Evolutionary conservation across 2,329 filamentous ascomycete genomes (phyloP), one percentile per base, ranked within the genome.

Genomic region (Aspergillus melleus): DNA sequence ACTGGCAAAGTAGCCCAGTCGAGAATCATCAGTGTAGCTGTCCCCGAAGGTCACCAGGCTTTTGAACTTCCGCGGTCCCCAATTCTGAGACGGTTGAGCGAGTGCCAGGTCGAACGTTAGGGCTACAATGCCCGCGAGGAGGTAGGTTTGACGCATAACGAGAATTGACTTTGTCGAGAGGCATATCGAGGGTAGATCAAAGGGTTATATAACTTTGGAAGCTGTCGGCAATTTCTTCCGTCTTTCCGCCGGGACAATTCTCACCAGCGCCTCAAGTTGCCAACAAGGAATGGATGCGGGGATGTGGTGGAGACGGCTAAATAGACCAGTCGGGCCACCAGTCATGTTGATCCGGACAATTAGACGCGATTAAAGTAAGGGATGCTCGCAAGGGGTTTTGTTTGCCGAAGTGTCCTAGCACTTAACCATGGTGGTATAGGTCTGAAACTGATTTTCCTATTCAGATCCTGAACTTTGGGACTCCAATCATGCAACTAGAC

Each of bases 21-120:
- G 84, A 12, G 83, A 85, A 67, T 92, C 88, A 70, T 93, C 90
- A 0, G 89, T 91, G 69, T 89, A 92, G 74, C 88, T 91, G 72
- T 92, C 88, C 14, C 89, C 89, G 69, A 92, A 92, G 0, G 86
- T 82, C 44, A 91, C 83, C 42, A 91, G 72, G 53, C 85, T 88
- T 29, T 85, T 81, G 70, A 91, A 86, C 42, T 79, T 77, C 32
- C 12, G 20, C 1, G 44, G 56, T 1, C 55, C 57, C 62, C 61
- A 64, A 19, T 53, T 42, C 3, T 51, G 51, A 4, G n/a, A 20
- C 4, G n/a, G 22, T n/a, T 36, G 20, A 1, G 64, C 60, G 24
- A 56, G 39, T 1, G 54, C 20, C 20, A 46, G 20, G 19, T 55
- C 56, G 9, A 61, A 11, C n/a, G 19, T 44, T 10, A 57, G 26